Conservation (phyloP, 164 flowering plant species). For the Sedum album region DNA sequence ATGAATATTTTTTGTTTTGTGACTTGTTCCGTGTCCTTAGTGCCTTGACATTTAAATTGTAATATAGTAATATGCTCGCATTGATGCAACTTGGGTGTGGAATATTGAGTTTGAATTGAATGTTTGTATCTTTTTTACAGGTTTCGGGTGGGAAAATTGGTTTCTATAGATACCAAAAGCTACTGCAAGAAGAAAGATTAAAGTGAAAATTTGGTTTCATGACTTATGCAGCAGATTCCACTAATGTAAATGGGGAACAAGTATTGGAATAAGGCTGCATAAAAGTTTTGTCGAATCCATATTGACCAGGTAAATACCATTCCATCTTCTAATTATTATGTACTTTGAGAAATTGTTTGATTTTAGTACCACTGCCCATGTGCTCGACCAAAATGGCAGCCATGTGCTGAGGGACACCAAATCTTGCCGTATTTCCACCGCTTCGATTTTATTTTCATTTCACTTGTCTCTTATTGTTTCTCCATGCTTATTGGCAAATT, state of each 20-base stretch:
- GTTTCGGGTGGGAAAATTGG: not conserved
- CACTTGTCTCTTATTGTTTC: not conserved
- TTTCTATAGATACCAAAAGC: slow-evolving; percentile 4
- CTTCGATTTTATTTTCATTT: not conserved
- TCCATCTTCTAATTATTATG: not conserved
- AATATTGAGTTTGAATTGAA: not conserved
- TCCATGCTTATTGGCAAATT: not conserved
- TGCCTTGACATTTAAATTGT: not conserved
- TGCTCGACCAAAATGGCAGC: not conserved
- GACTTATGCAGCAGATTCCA: too few relatives aligned
- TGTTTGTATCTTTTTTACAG: not conserved
- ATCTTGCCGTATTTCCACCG: not conserved
- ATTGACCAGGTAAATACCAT: slow-evolving; percentile 2
- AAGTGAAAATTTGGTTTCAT: not conserved
- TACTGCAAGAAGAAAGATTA: not conserved
- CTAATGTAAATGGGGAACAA: too few relatives aligned
- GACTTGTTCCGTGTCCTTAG: not conserved
- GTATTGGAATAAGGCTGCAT: not conserved
- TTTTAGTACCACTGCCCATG: not conserved
- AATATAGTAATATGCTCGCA: not conserved
- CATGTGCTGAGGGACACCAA: not conserved
- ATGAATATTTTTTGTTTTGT: not conserved
- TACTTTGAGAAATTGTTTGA: not conserved
- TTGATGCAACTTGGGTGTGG: not conserved
- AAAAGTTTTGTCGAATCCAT: slow-evolving; percentile 1